Percentiles rank a stretch among this genome's conserved stretches.
These are phyloP conservation scores for Musa beccarii DNA, from an alignment of 176 grass and related monocot species.

Conservation along the genomic window DNA sequence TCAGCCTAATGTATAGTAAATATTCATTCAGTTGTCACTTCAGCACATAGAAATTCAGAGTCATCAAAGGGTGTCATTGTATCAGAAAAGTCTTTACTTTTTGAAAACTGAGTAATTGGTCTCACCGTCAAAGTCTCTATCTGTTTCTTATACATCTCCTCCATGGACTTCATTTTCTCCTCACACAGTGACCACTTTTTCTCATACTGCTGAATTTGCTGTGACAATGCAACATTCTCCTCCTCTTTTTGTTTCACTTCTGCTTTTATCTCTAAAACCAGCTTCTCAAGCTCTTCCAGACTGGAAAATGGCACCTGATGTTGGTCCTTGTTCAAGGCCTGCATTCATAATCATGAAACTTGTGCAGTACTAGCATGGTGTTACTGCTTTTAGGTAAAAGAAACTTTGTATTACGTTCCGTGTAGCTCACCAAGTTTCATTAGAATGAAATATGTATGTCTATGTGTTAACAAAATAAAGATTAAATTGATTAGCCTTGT, in stretches of 20 bases:
- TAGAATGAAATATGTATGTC: not conserved
- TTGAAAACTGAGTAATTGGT: not conserved
- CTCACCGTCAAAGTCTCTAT: constrained; percentile 26
- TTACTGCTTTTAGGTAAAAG: not conserved
- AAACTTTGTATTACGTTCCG: not conserved
- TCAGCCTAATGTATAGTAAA: too few species aligned
- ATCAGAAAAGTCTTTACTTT: not conserved
- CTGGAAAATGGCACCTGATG: not conserved
- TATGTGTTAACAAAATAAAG: not conserved
- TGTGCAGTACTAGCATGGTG: not conserved
- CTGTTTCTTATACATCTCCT: constrained; percentile 34
- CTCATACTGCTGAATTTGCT: constrained; percentile 34
- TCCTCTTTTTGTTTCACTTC: constrained; percentile 24
- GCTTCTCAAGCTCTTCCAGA: constrained; percentile 26
- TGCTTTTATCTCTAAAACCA: constrained; percentile 22
- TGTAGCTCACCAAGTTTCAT: too few species aligned
- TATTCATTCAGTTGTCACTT: not conserved
- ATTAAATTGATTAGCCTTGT: too few species aligned
- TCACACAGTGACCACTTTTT: constrained; percentile 37
- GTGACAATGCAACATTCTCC: constrained; percentile 33
- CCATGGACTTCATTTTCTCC: constrained; percentile 38
- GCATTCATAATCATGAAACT: not conserved
- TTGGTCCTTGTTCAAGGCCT: not conserved
- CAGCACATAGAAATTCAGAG: not conserved
- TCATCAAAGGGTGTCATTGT: not conserved